Evolutionary conservation across 257 asterid species (phyloP), one percentile per base, ranked within the genome.

Genomic region (Lavandula angustifolia): DNA sequence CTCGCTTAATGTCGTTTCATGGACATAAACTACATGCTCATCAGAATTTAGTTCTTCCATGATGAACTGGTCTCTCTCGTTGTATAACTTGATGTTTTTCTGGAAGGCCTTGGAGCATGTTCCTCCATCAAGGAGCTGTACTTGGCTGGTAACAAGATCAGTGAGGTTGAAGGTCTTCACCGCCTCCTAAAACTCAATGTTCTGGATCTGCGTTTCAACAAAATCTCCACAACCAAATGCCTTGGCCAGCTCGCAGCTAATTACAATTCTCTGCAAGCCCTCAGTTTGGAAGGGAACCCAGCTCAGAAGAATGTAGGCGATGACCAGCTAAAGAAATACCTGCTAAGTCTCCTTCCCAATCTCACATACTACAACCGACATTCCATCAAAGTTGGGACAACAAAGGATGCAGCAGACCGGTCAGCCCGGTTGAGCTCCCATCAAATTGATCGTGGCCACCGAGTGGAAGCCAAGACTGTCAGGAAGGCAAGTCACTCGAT

Each of bases 231-330:
- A 37, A 56, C 95, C 70, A 94, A 94, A 78, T 78, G 95, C 49
- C 92, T 90, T 7, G 97, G 97, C 32, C 99, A 94, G 70, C 95
- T 94, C n/a, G 99, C 97, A 1, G 95, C 97, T 55, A 94, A 94
- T 62, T 91, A 87, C 84, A 84, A 73, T 35, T 87, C 95, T 35
- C 81, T 94, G 32, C 99, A 90, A 50, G 96, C 96, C 34, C 89
- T 94, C 61, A 87, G 91, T 80, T 68, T 94, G 58, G 96, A 90
- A 77, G 99, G 96, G 17, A 94, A 90, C 80, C 99, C 99, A 0
- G 95, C 91, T 40, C 96, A 86, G 80, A 94, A 86, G 79, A 94
- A 87, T n/a, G 88, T 94, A 2, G 97, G 99, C 3, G 95, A 90
- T 7, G 97, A 90, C 42, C 97, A 84, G 60, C 60, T 94, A 38